These are phyloP conservation scores for Saccharomycopsis capsularis DNA, from an alignment of 805 yeast species.

Conservation along the genomic window DNA sequence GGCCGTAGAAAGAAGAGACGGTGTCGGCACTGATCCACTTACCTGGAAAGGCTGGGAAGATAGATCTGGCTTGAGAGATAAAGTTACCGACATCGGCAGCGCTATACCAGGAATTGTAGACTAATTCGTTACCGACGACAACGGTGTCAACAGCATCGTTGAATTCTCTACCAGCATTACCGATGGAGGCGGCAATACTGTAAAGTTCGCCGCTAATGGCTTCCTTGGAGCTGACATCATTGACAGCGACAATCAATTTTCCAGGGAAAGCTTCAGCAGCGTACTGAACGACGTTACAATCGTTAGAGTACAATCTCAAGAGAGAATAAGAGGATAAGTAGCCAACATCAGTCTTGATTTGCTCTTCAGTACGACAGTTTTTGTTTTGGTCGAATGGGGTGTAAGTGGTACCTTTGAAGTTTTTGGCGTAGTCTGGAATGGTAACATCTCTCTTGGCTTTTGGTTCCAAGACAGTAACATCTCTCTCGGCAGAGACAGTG, in stretches of 20 bases:
- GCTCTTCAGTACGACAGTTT: conserved; percentile 44
- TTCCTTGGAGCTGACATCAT: conserved; percentile 38
- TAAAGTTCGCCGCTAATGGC: conserved; percentile 17
- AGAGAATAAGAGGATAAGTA: conserved; percentile 39
- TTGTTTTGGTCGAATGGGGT: conserved; percentile 55
- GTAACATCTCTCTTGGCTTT: conserved; percentile 6
- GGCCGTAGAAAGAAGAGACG: conserved; percentile 47
- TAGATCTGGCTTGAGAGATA: conserved; percentile 39
- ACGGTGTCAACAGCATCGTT: conserved; percentile 40
- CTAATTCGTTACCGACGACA: conserved; percentile 59
- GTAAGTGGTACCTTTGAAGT: conserved; percentile 53
- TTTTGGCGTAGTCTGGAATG: conserved; percentile 14
- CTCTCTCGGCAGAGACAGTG: conserved; percentile 6
- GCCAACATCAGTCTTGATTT: conserved; percentile 42
- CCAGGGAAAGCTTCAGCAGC: conserved; percentile 43
- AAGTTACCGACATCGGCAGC: conserved; percentile 43
- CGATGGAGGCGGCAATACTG: conserved; percentile 36
- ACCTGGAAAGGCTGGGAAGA: conserved; percentile 46
- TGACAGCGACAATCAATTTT: conserved; percentile 52
- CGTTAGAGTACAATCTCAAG: conserved; percentile 58
- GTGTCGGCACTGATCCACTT: conserved; percentile 58
- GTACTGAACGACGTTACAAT: conserved; percentile 50
- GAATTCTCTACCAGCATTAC: conserved; percentile 47
- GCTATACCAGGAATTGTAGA: conserved; percentile 44
- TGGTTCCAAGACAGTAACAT: conserved; percentile 9